Conservation (phyloP, 2,329 filamentous ascomycete genomes). For the Penicillium occitanis region DNA sequence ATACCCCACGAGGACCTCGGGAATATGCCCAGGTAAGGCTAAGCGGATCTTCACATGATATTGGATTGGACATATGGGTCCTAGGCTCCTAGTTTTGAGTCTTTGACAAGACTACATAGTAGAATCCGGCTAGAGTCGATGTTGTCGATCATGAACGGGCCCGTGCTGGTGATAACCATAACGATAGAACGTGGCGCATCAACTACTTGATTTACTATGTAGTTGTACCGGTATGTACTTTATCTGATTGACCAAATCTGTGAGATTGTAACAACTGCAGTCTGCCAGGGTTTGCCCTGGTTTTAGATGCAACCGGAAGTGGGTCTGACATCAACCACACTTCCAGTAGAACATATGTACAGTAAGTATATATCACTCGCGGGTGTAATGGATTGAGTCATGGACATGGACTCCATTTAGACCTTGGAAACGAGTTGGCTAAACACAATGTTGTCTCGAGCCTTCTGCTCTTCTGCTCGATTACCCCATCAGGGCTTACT, state of each 20-base stretch:
- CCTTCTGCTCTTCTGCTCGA: neutral
- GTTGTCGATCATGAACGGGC: neutral
- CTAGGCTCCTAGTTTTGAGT: neutral
- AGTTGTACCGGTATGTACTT: neutral
- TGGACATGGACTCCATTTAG: neutral
- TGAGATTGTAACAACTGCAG: neutral
- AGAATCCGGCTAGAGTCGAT: neutral
- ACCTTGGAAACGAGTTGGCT: neutral
- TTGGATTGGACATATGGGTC: neutral
- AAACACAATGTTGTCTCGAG: neutral
- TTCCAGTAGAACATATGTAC: neutral
- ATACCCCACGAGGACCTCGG: neutral
- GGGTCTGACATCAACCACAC: neutral
- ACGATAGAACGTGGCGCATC: neutral
- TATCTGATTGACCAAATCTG: neutral
- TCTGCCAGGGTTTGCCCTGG: neutral
- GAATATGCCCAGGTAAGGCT: conserved; percentile 7
- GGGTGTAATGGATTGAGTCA: neutral
- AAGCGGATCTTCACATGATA: conserved; percentile 1
- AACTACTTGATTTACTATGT: neutral
- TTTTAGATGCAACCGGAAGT: neutral
- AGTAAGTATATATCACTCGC: neutral
- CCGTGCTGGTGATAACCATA: neutral
- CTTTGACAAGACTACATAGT: neutral
- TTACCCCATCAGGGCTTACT: neutral